Percentiles rank a stretch among this genome's conserved stretches.
Evolutionary conservation across 2,329 filamentous ascomycete genomes (phyloP).

Genomic region (Colletotrichum tabaci): DNA sequence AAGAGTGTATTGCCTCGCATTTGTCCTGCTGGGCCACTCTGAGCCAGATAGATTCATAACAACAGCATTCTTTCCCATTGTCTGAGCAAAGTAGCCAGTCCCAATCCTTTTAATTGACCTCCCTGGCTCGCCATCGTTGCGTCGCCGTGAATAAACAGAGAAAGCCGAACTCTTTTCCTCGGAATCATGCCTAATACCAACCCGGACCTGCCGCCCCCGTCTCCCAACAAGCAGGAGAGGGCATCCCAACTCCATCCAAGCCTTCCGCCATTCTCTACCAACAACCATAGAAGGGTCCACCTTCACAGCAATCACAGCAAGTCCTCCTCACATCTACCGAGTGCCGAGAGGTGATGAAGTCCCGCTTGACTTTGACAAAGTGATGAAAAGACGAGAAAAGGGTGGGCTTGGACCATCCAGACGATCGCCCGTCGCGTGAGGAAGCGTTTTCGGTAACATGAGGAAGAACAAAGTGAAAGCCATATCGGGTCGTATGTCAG

Average conservation of each 20-base stretch:
- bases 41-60: slow-evolving; percentile 29
- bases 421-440: slow-evolving; percentile 24
- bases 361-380: slow-evolving; percentile 32
- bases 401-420: slow-evolving; percentile 31
- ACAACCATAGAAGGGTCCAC: slow-evolving; percentile 24
- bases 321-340: slow-evolving; percentile 34
- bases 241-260: slow-evolving; percentile 31
- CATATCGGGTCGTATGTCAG: slow-evolving; percentile 66
- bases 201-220: slow-evolving; percentile 34
- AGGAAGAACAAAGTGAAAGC: slow-evolving; percentile 59
- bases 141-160: slow-evolving; percentile 41
- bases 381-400: slow-evolving; percentile 39
- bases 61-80: slow-evolving; percentile 38
- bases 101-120: slow-evolving; percentile 41
- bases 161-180: slow-evolving; percentile 43
- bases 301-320: slow-evolving; percentile 12
- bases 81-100: slow-evolving; percentile 42
- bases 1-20: slow-evolving; percentile 11
- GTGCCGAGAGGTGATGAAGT: slow-evolving; percentile 26
- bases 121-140: slow-evolving; percentile 41
- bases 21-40: slow-evolving; percentile 28
- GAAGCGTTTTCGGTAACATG: slow-evolving; percentile 36
- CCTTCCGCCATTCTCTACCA: slow-evolving; percentile 22
- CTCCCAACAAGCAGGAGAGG: slow-evolving; percentile 34
- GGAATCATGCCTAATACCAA: slow-evolving; percentile 43